Evolutionary conservation across 805 yeast species (phyloP), one percentile per base, ranked within the genome.

Genomic region (Huiozyma naganishii): DNA sequence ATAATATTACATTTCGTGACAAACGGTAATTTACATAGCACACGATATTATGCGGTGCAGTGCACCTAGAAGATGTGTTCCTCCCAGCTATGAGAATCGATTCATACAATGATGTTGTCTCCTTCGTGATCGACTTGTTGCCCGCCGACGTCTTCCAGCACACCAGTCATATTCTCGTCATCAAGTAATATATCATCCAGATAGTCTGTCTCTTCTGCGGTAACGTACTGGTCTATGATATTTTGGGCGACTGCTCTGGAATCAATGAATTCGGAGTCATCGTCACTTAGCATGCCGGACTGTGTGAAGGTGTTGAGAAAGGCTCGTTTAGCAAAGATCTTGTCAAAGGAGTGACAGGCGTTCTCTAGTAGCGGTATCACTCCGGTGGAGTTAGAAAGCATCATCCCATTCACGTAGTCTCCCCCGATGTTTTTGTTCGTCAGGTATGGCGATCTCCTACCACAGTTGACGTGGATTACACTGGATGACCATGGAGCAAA

Each of bases 401-500:
- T 85, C 49, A 88, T 69, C 1, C 97, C 97, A 51, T 80, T 80
- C 4, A 85, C 77, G 42, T 71, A 68, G 32, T 71, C 62, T 6
- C 72, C 66, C 9, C 11, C 11, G 35, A 64, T 64, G 30, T 50
- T 46, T 4, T 46, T 38, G 9, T 46, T 43, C 6, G 46, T 37
- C 27, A 55, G 37, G 45, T 67, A 83, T 5, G 88, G 81, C 7
- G 95, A 83, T 49, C 77, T 79, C 45, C 75, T 72, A 0, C 95
- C 88, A 40, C 79, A 68, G 6, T 90, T 88, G 0, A 88, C 68
- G 55, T 87, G 92, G 6, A 88, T 73, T 6, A 88, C 74, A 0
- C 88, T 75, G 0, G 92, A 79, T 0, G 87, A 76, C 88, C 95
- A 84, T 0, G 95, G 92, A 3, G 86, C 86, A 65, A 87, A 92